Conservation (phyloP, 306 rosid genomes). For the Carpinus fangiana region DNA sequence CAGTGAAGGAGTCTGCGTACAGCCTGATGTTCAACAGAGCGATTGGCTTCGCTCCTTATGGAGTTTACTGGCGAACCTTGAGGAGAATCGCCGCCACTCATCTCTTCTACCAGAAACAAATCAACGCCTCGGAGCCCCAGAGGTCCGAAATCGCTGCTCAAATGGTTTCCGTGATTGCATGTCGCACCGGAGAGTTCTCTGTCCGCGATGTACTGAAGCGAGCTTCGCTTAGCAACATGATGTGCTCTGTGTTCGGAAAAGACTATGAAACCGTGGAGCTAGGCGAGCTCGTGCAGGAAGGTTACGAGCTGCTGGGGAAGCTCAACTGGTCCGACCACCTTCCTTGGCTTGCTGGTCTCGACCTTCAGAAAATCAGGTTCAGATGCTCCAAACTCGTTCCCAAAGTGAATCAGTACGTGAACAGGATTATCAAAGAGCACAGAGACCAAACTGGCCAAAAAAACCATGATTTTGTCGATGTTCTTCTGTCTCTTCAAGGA, state of each 20-base stretch:
- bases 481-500: constrained; percentile 76
- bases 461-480: constrained; percentile 71
- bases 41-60: constrained; percentile 86
- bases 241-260: constrained; percentile 85
- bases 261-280: constrained; percentile 51
- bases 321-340: constrained; percentile 92
- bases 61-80: constrained; percentile 82
- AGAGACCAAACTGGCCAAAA: constrained; percentile 35
- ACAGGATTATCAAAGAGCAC: constrained; percentile 59
- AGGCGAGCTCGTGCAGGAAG: constrained; percentile 62
- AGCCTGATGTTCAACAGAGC: constrained; percentile 84
- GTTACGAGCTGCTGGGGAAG: constrained; percentile 73
- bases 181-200: background rate
- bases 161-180: constrained; percentile 34
- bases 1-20: constrained; percentile 87
- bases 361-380: constrained; percentile 67
- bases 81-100: constrained; percentile 72
- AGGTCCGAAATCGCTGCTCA: constrained; percentile 51
- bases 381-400: constrained; percentile 68
- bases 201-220: constrained; percentile 48
- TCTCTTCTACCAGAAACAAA: constrained; percentile 80
- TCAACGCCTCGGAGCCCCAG: constrained; percentile 58
- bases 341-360: constrained; percentile 61
- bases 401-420: constrained; percentile 71
- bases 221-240: constrained; percentile 77